phyloP scores from a whole-genome alignment of 1,284 basidiomycete species.

The Pterulicium gracile region DNA sequence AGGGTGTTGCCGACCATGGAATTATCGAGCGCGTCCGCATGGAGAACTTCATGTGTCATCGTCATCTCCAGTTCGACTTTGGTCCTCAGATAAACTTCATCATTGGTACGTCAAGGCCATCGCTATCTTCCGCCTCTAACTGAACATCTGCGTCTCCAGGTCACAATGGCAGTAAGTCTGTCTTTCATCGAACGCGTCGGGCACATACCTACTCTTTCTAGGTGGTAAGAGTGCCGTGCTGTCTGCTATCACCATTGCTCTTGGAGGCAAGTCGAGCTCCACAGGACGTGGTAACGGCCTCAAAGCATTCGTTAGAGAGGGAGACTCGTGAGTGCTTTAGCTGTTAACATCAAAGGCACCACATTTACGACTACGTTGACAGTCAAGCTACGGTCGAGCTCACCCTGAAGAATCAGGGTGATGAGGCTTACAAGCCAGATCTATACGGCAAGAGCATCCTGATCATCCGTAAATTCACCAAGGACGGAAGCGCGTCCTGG shows the following conservation, averaged over 20 bases:
- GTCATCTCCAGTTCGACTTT: slow-evolving; percentile 71
- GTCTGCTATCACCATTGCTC: slow-evolving; percentile 86
- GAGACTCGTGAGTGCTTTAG: slow-evolving; percentile 51
- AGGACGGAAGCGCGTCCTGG: slow-evolving; percentile 69
- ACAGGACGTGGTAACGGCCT: slow-evolving; percentile 86
- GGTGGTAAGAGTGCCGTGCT: slow-evolving; percentile 95
- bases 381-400: slow-evolving; percentile 75
- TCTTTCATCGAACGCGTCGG: neutral
- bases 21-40: slow-evolving; percentile 83
- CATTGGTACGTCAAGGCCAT: slow-evolving; percentile 55
- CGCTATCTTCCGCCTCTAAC: neutral
- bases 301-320: slow-evolving; percentile 85
- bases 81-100: slow-evolving; percentile 95
- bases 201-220: slow-evolving; percentile 16
- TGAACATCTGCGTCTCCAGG: slow-evolving; percentile 26
- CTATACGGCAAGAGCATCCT: slow-evolving; percentile 79
- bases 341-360: neutral
- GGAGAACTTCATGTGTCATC: slow-evolving; percentile 96
- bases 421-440: slow-evolving; percentile 79
- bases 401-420: slow-evolving; percentile 78
- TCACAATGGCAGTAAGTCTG: slow-evolving; percentile 65
- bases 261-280: slow-evolving; percentile 85
- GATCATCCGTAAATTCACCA: slow-evolving; percentile 75
- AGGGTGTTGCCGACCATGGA: slow-evolving; percentile 76
- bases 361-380: slow-evolving; percentile 3